Conservation (phyloP, 352 stramenopile species). For the Globisporangium solare region DNA sequence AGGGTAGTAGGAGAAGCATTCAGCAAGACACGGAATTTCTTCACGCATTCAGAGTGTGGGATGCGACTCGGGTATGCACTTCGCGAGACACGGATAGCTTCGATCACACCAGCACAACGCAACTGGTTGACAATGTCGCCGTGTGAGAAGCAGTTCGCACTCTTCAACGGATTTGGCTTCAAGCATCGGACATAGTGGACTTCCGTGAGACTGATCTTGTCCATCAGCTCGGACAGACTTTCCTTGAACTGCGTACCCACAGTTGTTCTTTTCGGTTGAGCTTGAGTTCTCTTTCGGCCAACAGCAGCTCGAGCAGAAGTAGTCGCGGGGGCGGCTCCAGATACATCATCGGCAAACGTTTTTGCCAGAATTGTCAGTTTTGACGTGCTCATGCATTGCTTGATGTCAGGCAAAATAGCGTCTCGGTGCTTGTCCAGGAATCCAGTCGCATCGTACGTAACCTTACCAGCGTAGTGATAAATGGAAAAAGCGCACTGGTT, state of each 20-base stretch:
- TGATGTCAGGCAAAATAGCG: constrained; percentile 79
- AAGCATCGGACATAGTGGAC: constrained; percentile 86
- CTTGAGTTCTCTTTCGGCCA: constrained; percentile 43
- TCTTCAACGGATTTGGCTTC: constrained; percentile 80
- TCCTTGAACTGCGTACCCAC: constrained; percentile 86
- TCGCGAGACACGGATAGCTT: constrained; percentile 84
- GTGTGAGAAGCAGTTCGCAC: constrained; percentile 63
- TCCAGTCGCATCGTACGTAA: constrained; percentile 76
- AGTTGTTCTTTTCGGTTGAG: constrained; percentile 59
- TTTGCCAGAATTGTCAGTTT: constrained; percentile 57
- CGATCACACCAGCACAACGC: constrained; percentile 80
- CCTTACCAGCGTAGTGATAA: constrained; percentile 84
- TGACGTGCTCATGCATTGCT: constrained; percentile 79
- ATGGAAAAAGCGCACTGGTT: constrained; percentile 84
- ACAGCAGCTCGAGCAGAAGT: constrained; percentile 9
- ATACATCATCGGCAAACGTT: constrained; percentile 53
- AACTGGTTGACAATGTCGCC: constrained; percentile 77
- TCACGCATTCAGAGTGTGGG: constrained; percentile 70
- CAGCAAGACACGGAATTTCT: constrained; percentile 71
- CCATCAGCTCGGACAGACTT: constrained; percentile 77
- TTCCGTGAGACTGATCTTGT: constrained; percentile 82
- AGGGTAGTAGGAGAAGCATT: constrained; percentile 21
- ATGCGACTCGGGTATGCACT: constrained; percentile 81
- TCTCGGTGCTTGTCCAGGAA: constrained; percentile 87
- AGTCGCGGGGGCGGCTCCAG: constrained; percentile 4